Evolutionary conservation across 306 rosid genomes (phyloP).

Genomic region (Quercus wislizeni): DNA sequence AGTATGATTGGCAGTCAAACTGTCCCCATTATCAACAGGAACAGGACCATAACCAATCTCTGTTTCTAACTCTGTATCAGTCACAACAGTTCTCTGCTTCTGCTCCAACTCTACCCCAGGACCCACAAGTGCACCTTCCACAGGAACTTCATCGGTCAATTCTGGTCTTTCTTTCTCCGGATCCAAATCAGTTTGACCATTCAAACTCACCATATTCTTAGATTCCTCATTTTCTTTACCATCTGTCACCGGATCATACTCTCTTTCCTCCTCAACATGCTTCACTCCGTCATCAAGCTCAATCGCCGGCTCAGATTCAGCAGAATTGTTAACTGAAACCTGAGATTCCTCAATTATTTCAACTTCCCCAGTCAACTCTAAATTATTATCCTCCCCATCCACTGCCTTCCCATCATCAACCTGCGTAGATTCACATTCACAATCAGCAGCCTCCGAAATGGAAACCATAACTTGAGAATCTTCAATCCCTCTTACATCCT

Average conservation of each 20-base stretch:
- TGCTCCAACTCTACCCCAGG: slow-evolving; percentile 18
- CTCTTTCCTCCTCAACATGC: slow-evolving; percentile 7
- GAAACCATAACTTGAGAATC: slow-evolving; percentile 13
- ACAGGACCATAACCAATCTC: neutral
- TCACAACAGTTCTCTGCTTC: neutral
- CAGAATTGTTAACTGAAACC: no score
- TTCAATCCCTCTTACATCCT: neutral
- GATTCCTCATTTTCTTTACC: slow-evolving; percentile 7
- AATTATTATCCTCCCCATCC: no score
- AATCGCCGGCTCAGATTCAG: neutral
- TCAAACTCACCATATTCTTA: neutral
- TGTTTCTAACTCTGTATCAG: neutral
- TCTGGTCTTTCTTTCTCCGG: slow-evolving; percentile 11
- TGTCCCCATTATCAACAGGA: slow-evolving; percentile 3
- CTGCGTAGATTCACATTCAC: slow-evolving; percentile 7
- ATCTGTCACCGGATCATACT: slow-evolving; percentile 5
- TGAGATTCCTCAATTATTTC: no score
- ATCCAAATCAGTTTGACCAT: slow-evolving; percentile 18
- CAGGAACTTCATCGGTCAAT: slow-evolving; percentile 10
- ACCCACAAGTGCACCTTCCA: slow-evolving; percentile 20
- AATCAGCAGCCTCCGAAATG: slow-evolving; percentile 18
- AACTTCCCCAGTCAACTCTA: no score
- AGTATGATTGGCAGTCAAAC: neutral
- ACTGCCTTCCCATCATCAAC: neutral
- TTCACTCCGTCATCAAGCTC: slow-evolving; percentile 11